Evolutionary conservation across 2,329 filamentous ascomycete genomes (phyloP).

Genomic region (Microsporum audouinii): DNA sequence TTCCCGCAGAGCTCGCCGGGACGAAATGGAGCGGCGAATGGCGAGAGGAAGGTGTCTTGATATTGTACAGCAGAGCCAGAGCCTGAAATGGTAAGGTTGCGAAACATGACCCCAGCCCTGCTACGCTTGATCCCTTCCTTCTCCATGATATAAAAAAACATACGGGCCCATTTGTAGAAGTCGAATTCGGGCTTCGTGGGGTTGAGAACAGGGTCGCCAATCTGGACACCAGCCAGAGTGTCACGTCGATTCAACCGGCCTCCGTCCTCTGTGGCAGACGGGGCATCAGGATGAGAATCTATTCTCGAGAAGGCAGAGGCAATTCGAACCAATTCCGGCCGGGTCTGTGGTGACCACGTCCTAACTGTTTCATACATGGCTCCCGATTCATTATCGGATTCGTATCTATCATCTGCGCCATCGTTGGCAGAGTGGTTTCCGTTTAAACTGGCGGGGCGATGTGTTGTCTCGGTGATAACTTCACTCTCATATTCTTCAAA

Average conservation of each 20-base stretch:
- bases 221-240: constrained; percentile 29
- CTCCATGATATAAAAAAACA: constrained; percentile 41
- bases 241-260: constrained; percentile 18
- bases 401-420: neutral
- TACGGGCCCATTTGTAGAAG: constrained; percentile 42
- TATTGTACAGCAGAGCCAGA: constrained; percentile 56
- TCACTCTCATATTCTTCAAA: neutral
- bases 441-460: neutral
- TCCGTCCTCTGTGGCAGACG: neutral
- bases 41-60: constrained; percentile 54
- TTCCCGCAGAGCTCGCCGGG: constrained; percentile 43
- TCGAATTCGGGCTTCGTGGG: constrained; percentile 43
- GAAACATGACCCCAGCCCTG: constrained; percentile 51
- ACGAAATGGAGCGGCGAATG: constrained; percentile 48
- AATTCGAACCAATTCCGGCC: constrained; percentile 12
- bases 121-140: constrained; percentile 45
- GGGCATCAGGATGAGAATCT: neutral
- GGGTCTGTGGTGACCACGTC: constrained; percentile 7
- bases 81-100: constrained; percentile 54
- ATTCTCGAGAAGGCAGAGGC: constrained; percentile 13
- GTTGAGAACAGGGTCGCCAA: constrained; percentile 42
- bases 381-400: neutral
- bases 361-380: constrained; percentile 11
- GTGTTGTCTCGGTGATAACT: neutral
- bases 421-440: neutral